Evolutionary conservation across 2,329 filamentous ascomycete genomes (phyloP).

Genomic region (Nannizziopsis barbatae): DNA sequence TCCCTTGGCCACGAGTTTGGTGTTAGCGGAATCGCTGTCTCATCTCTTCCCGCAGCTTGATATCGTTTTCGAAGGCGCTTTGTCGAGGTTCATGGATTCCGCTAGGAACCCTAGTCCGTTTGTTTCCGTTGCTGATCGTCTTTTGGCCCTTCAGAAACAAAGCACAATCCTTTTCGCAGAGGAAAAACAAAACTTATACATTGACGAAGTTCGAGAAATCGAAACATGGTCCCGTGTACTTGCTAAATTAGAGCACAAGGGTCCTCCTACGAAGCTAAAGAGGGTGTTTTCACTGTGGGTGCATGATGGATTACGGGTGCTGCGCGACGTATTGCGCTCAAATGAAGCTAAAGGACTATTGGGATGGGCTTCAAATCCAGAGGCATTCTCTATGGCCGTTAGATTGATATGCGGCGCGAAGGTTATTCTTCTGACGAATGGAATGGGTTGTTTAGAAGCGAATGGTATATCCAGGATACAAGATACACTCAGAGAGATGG

Average conservation of each 20-base stretch:
- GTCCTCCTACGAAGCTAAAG: slow-evolving; percentile 15
- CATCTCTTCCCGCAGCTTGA: slow-evolving; percentile 25
- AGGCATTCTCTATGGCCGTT: slow-evolving; percentile 47
- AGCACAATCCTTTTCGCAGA: slow-evolving; percentile 57
- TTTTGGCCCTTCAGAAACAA: slow-evolving; percentile 30
- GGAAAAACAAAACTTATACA: slow-evolving; percentile 90
- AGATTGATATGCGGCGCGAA: slow-evolving; percentile 31
- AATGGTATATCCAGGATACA: slow-evolving; percentile 15
- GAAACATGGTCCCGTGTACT: slow-evolving; percentile 54
- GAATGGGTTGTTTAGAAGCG: slow-evolving; percentile 15
- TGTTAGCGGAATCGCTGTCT: slow-evolving; percentile 29
- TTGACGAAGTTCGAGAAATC: slow-evolving; percentile 68
- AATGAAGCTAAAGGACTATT: slow-evolving; percentile 51
- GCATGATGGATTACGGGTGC: slow-evolving; percentile 23
- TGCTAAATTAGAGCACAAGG: slow-evolving; percentile 21
- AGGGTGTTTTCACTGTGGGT: slow-evolving; percentile 25
- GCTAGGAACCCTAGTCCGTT: slow-evolving; percentile 21
- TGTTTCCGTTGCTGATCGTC: slow-evolving; percentile 20
- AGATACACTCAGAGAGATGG: slow-evolving; percentile 21
- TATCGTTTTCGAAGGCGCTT: slow-evolving; percentile 26
- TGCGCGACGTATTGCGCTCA: slow-evolving; percentile 22
- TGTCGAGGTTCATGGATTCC: slow-evolving; percentile 32
- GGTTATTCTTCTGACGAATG: slow-evolving; percentile 21
- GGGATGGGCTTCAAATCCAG: slow-evolving; percentile 59
- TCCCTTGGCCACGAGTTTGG: slow-evolving; percentile 40